These are phyloP conservation scores for Helichrysum umbraculigerum DNA, from an alignment of 129 eudicot genomes.

Conservation along the genomic window DNA sequence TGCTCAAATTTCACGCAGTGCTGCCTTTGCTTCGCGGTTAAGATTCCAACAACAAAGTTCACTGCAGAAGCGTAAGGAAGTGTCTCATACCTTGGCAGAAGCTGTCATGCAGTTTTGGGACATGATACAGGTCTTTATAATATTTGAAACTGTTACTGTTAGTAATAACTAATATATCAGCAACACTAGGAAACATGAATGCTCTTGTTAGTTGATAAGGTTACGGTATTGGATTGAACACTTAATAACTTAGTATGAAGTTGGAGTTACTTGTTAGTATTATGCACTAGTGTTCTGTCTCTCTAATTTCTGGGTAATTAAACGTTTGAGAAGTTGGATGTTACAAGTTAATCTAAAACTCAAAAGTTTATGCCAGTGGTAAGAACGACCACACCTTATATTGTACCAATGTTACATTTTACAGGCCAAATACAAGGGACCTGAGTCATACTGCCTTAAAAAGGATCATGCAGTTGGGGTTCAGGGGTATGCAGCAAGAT, in stretches of 20 bases:
- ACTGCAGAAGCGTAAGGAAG: conserved; percentile 47
- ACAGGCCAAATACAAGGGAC: conserved; percentile 54
- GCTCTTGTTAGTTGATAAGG: neutral
- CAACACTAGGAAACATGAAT: neutral
- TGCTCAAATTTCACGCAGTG: conserved; percentile 60
- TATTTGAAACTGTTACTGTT: conserved; percentile 3
- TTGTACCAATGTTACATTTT: conserved; percentile 12
- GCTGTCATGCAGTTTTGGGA: conserved; percentile 92
- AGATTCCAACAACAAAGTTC: conserved; percentile 45
- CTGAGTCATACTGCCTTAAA: conserved; percentile 34
- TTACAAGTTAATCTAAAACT: neutral
- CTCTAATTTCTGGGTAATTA: neutral
- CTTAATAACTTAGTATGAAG: neutral
- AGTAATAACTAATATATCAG: neutral
- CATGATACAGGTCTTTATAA: conserved; percentile 46
- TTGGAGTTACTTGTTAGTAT: neutral
- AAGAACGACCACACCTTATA: conserved; percentile 15
- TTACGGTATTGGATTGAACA: neutral
- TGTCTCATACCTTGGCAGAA: conserved; percentile 63
- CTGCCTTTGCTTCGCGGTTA: conserved; percentile 52
- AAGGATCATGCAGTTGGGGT: conserved; percentile 43
- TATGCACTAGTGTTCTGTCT: neutral
- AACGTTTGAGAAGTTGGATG: neutral
- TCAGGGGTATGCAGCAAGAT: conserved; percentile 69
- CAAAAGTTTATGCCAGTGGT: neutral